Evolutionary conservation across 306 rosid genomes (phyloP), one percentile per base, ranked within the genome.

Genomic region (Phaseolus lunatus): DNA sequence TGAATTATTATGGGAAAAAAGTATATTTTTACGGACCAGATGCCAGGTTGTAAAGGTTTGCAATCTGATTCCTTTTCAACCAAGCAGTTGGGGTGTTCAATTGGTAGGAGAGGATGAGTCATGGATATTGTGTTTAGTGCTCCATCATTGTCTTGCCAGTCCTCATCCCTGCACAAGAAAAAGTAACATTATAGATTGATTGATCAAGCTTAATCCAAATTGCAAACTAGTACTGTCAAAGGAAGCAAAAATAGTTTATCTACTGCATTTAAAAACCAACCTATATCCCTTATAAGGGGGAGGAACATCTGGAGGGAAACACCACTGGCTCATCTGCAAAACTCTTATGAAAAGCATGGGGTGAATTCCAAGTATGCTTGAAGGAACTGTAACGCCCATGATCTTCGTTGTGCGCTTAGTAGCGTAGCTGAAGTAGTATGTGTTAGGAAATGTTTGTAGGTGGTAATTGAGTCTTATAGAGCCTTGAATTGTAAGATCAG

Each of bases 401-500:
- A 92, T n/a, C 85, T 89, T 96, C 75, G 59, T 89, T 7, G 99
- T 96, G 3, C 93, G 96, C 81, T 87, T 91, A 66, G 99, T 96
- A 9, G 97, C 99, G 9, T 96, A 96, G 88, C 97, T 96, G 76
- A 92, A 92, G 85, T 96, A 96, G 82, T 88, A 92, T 9, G 99
- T 96, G 70, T 91, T 79, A 13, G 96, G 98, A 68, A 96, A 96
- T 56, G 99, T 87, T 0, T 64, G 89, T 1, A 96, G 81, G 24
- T 44, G 69, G 75, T 48, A 64, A 72, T 96, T 96, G 67, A 88
- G 92, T 66, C 56, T 79, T 39, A 87, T 62, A 61, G 99, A 84
- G n/a, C 99, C 99, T 85, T 96, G 99, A 72, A 96, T 91, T 44
- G 99, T 91, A 43, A 96, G 98, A 88, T 96, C 98, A 0, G 99